Evolutionary conservation across 768 basidiomycete genomes (phyloP).

Genomic region (Daedaleopsis nitida): DNA sequence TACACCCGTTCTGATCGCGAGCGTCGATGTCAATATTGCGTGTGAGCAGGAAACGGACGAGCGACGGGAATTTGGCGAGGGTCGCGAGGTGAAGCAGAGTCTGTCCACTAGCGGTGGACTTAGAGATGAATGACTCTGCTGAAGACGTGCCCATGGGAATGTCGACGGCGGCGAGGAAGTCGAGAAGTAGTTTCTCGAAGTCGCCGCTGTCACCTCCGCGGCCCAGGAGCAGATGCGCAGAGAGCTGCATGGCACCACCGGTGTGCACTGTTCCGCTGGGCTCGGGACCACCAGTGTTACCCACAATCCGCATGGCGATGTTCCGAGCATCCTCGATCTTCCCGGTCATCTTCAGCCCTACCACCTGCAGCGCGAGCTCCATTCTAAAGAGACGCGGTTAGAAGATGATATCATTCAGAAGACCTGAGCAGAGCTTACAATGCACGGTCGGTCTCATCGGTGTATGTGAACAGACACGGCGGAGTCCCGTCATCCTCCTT

Average conservation of each 20-base stretch:
- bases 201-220: conserved; percentile 57
- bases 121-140: conserved; percentile 62
- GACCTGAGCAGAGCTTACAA: conserved; percentile 57
- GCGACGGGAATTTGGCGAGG: conserved; percentile 72
- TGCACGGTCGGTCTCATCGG: conserved; percentile 86
- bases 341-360: conserved; percentile 95
- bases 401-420: background rate
- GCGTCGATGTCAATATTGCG: conserved; percentile 79
- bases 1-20: conserved; percentile 89
- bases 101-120: conserved; percentile 72
- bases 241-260: conserved; percentile 52
- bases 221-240: conserved; percentile 54
- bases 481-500: conserved; percentile 57
- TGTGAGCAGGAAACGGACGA: conserved; percentile 71
- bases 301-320: conserved; percentile 91
- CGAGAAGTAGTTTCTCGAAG: conserved; percentile 74
- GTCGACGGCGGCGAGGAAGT: conserved; percentile 81
- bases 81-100: conserved; percentile 88
- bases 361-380: conserved; percentile 94
- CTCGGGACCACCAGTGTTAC: conserved; percentile 60
- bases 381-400: conserved; percentile 53
- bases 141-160: conserved; percentile 55
- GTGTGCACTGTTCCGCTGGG: conserved; percentile 32
- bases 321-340: conserved; percentile 92
- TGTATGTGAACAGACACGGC: conserved; percentile 82